phyloP scores from a whole-genome alignment of 768 basidiomycete species.

The Amanita phalloides region DNA sequence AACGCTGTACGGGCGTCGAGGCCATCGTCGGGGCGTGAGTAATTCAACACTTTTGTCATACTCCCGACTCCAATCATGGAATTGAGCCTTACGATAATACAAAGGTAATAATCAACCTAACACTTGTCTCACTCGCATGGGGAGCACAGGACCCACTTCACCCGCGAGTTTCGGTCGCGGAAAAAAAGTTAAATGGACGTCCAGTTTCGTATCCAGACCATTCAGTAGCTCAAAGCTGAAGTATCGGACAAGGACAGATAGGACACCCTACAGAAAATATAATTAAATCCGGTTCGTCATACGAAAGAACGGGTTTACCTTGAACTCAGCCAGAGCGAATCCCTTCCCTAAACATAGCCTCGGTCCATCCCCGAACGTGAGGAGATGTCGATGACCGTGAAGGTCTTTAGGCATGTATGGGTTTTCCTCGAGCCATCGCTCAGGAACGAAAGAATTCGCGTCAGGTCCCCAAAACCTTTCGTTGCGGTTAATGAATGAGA shows the following conservation, averaged over 20 bases:
- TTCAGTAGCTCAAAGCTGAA: too few species aligned
- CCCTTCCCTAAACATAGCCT: conserved; percentile 30
- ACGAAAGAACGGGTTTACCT: neutral
- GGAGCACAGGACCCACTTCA: neutral
- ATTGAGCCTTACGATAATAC: too few species aligned
- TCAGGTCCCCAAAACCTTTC: conserved; percentile 21
- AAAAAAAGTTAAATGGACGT: too few species aligned
- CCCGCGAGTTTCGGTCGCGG: too few species aligned
- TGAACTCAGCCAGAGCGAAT: neutral
- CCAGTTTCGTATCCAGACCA: too few species aligned
- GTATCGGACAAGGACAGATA: too few species aligned
- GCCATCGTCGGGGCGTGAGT: conserved; percentile 18
- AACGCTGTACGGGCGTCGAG: conserved; percentile 15
- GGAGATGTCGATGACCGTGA: conserved; percentile 27
- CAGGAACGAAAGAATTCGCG: conserved; percentile 26
- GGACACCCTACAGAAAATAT: too few species aligned
- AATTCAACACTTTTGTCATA: neutral
- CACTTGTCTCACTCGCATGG: neutral
- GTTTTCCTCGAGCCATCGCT: conserved; percentile 27
- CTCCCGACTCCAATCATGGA: too few species aligned
- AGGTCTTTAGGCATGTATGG: conserved; percentile 18
- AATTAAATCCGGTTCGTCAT: too few species aligned
- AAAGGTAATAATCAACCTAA: neutral
- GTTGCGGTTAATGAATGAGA: conserved; percentile 29
- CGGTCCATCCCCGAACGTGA: conserved; percentile 35